phyloP scores from a whole-genome alignment of 371 early-diverging fungal species.

The Phascolomyces articulosus region DNA sequence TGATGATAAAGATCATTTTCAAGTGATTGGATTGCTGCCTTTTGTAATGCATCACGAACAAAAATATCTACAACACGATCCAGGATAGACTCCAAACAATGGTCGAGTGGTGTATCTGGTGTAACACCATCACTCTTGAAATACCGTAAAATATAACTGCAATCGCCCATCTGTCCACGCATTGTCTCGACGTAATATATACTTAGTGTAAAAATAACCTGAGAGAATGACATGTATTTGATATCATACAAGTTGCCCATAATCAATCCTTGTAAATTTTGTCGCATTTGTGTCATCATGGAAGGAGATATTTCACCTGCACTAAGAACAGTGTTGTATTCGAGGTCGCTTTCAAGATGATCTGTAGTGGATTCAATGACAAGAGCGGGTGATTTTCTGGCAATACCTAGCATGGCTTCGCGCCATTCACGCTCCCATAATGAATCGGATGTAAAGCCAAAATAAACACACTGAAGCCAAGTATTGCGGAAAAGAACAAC shows the following conservation, averaged over 20 bases:
- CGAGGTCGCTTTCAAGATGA: conserved; percentile 87
- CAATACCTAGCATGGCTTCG: conserved; percentile 68
- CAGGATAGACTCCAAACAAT: conserved; percentile 75
- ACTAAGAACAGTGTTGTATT: conserved; percentile 81
- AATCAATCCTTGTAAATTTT: conserved; percentile 28
- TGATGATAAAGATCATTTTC: conserved; percentile 56
- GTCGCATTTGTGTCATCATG: conserved; percentile 27
- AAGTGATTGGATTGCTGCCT: conserved; percentile 50
- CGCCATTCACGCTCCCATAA: conserved; percentile 80
- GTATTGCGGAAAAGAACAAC: conserved; percentile 79
- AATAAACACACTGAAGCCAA: conserved; percentile 88
- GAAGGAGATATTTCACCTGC: conserved; percentile 57
- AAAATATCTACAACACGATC: conserved; percentile 57
- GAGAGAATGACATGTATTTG: conserved; percentile 70
- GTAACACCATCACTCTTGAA: conserved; percentile 84
- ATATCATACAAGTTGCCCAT: conserved; percentile 57
- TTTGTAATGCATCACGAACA: conserved; percentile 54
- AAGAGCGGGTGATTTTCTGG: conserved; percentile 85
- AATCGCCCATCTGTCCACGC: conserved; percentile 72
- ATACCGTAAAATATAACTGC: conserved; percentile 76
- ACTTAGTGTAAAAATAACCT: conserved; percentile 80
- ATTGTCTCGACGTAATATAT: conserved; percentile 88
- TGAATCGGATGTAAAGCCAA: conserved; percentile 75
- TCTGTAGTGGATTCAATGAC: conserved; percentile 74
- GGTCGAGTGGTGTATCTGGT: conserved; percentile 62